A percentile compares a stretch with the other conserved stretches of the same genome.
These are phyloP conservation scores for Desmodesmus armatus DNA, from an alignment of 139 green algal genomes.

Conservation along the genomic window DNA sequence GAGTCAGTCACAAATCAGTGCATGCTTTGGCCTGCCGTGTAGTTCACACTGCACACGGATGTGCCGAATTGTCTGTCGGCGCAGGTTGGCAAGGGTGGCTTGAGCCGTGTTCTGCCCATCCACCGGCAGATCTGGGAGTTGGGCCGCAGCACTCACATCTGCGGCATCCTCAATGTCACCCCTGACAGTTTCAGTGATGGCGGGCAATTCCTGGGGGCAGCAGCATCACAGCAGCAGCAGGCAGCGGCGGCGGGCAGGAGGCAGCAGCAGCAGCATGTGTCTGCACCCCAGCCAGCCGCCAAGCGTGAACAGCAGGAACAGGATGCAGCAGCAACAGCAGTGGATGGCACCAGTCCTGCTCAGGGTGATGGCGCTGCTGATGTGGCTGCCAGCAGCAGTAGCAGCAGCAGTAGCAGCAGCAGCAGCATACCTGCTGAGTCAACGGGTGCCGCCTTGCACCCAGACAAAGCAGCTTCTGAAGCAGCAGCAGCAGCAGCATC, in stretches of 20 bases:
- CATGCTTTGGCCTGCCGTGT: too few relatives aligned
- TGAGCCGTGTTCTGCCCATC: conserved; percentile 69
- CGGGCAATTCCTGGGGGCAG: conserved; percentile 48
- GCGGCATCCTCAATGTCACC: conserved; percentile 98
- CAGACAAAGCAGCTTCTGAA: background rate
- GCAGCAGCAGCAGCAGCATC: conserved; percentile 16
- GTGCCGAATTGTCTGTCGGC: too few relatives aligned
- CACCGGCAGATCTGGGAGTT: conserved; percentile 48
- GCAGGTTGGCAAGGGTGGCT: conserved; percentile 50
- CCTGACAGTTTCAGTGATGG: conserved; percentile 98
- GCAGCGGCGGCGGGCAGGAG: background rate
- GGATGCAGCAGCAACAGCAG: background rate
- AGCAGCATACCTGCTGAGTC: background rate
- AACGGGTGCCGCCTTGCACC: too few relatives aligned
- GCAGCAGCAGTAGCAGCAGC: background rate
- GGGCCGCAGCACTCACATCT: conserved; percentile 69
- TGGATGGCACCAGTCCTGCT: too few relatives aligned
- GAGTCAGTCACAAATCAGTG: too few relatives aligned
- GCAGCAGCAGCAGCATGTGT: background rate
- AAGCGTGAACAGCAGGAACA: background rate
- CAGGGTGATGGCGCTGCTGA: too few relatives aligned
- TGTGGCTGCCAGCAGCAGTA: background rate
- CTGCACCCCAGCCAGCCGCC: too few relatives aligned
- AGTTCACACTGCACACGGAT: too few relatives aligned
- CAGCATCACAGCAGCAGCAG: conserved; percentile 23